Base-by-base conservation (phyloP, 495 filamentous ascomycete genomes). In the Penicillium steckii region DNA sequence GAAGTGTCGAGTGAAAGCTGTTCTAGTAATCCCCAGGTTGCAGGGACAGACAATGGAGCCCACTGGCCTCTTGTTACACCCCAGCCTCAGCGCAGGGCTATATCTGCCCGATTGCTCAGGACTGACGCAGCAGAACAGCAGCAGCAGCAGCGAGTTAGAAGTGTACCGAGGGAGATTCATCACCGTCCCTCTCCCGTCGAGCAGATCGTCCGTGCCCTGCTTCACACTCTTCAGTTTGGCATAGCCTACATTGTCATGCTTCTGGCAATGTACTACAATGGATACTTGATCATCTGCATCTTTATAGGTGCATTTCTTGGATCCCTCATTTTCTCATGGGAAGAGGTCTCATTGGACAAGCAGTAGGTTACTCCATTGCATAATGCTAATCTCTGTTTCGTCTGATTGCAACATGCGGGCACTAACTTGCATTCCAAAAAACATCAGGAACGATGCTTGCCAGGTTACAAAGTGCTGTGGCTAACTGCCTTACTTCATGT, bases 201-300 rank as follows among this genome's bases (percentile, higher is more conserved):
- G 61, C 86, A 90, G 53, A 59, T 71, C 3, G 57, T 87, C n/a
- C 80, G 87, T 2, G 80, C 85, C 0, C 29, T 78, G 25, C 52
- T 91, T 21, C 82, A 89, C 57, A 84, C 80, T 72, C 6, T 81
- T 17, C 85, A 88, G 55, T 88, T 90, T 59, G 83, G 80, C 0
- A 77, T 86, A 4, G 85, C 85, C 13, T 91, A 89, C 59, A 80
- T 88, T 59, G 65, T 89, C 48, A 88, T 89, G 85, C 63, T 90
- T 47, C 67, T 80, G n/a, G 79, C 81, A 5, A 84, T 85, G 80
- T 85, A 82, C 42, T 86, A 80, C 66, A 86, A 86, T 46, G 84
- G 74, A 23, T 86, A 84, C 45, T 55, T 62, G 23, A 62, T 59
- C 33, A 62, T 59, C 27, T 59, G 52, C 30, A 59, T 59, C 41